Conservation (phyloP, 208 protist species). For the Crithidia acanthocephali region DNA sequence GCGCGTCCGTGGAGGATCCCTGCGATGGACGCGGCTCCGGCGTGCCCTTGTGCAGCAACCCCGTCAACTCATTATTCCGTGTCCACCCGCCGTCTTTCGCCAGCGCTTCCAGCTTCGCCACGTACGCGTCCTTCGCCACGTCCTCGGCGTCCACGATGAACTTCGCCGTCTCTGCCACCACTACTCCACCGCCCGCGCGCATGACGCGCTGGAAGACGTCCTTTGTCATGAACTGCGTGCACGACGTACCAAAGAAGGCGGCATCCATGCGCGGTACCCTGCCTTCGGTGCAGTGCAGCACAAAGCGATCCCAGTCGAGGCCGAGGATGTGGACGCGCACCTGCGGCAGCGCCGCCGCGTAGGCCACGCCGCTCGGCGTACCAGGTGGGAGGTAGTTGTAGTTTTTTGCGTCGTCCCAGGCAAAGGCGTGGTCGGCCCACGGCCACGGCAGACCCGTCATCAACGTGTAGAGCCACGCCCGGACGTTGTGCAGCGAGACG, state of each 20-base stretch:
- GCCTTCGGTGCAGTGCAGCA: slow-evolving; percentile 48
- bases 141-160: slow-evolving; percentile 88
- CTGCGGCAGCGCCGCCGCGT: slow-evolving; percentile 54
- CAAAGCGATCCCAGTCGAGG: slow-evolving; percentile 73
- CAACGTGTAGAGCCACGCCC: slow-evolving; percentile 88
- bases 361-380: slow-evolving; percentile 60
- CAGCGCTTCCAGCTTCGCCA: slow-evolving; percentile 62
- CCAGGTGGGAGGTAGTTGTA: slow-evolving; percentile 88
- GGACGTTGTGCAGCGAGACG: slow-evolving; percentile 89
- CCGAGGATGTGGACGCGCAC: slow-evolving; percentile 84
- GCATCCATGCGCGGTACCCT: slow-evolving; percentile 55
- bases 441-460: slow-evolving; percentile 82
- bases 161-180: slow-evolving; percentile 91
- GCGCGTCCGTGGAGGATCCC: slow-evolving; percentile 42
- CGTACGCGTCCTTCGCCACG: slow-evolving; percentile 74
- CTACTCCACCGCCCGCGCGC: slow-evolving; percentile 45
- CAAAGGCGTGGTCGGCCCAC: slow-evolving; percentile 88
- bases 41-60: slow-evolving; percentile 52
- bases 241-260: slow-evolving; percentile 82
- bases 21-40: slow-evolving; percentile 48
- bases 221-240: slow-evolving; percentile 71
- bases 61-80: slow-evolving; percentile 41
- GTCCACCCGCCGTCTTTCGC: slow-evolving; percentile 56
- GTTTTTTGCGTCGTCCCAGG: slow-evolving; percentile 82
- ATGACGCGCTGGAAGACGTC: slow-evolving; percentile 55